Conservation (phyloP, 1,284 basidiomycete genomes). For the Boletus mariae region DNA sequence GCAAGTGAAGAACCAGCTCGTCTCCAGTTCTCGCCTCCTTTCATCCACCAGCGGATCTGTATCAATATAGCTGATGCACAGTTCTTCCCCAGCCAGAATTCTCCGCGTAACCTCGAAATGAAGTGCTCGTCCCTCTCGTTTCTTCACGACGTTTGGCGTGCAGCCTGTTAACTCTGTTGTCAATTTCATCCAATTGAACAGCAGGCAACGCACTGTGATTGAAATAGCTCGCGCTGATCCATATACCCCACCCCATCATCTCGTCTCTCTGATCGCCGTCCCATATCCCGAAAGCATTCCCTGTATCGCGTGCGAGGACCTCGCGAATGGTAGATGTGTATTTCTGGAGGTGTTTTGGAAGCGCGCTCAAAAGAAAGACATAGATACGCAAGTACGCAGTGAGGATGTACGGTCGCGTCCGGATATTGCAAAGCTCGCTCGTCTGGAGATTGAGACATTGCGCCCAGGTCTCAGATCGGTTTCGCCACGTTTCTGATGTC, state of each 20-base stretch:
- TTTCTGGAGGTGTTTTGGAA: constrained; percentile 30
- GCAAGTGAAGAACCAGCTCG: constrained; percentile 56
- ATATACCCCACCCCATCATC: constrained; percentile 64
- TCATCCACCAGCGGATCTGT: constrained; percentile 37
- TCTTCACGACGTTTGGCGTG: constrained; percentile 55
- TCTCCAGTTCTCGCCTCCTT: constrained; percentile 38
- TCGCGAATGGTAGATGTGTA: constrained; percentile 46
- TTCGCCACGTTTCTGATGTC: background rate
- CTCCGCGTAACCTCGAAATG: constrained; percentile 48
- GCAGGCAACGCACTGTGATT: constrained; percentile 51
- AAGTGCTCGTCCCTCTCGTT: constrained; percentile 42
- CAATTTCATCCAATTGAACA: background rate
- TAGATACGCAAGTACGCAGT: constrained; percentile 45
- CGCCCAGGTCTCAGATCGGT: constrained; percentile 9
- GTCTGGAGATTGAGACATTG: constrained; percentile 45
- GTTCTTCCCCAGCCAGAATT: constrained; percentile 49
- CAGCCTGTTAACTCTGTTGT: constrained; percentile 42
- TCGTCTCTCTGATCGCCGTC: constrained; percentile 47
- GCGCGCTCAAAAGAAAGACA: constrained; percentile 41
- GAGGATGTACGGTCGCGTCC: constrained; percentile 41
- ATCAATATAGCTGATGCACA: constrained; percentile 57
- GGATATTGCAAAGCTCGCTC: constrained; percentile 44
- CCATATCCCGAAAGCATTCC: constrained; percentile 67
- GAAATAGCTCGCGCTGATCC: constrained; percentile 58
- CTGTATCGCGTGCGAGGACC: constrained; percentile 55